Evolutionary conservation across 192 early-diverging fungal genomes (phyloP).

Genomic region (Paraglomus brasilianum): DNA sequence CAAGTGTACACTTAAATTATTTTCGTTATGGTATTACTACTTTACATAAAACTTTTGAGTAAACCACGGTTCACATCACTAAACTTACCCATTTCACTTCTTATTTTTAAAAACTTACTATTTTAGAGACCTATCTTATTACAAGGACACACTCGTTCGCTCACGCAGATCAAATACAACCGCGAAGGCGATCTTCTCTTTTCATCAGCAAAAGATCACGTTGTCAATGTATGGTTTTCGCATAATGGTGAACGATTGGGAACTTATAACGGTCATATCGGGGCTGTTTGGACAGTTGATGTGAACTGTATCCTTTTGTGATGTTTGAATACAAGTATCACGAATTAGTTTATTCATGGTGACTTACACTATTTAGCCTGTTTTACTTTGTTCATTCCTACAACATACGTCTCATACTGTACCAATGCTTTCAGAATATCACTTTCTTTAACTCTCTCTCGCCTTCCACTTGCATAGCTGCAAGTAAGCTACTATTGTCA

Average conservation of each 20-base stretch:
- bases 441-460: not conserved
- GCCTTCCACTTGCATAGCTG: constrained; percentile 43
- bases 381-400: not conserved
- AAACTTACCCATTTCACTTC: no score
- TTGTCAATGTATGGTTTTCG: constrained; percentile 93
- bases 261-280: constrained; percentile 88
- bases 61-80: no score
- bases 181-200: constrained; percentile 96
- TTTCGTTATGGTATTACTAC: no score
- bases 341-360: not conserved
- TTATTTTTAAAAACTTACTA: not conserved
- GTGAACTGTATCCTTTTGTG: constrained; percentile 64
- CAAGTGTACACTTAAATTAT: no score
- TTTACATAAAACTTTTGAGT: no score
- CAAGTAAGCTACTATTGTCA: constrained; percentile 75
- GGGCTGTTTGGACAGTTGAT: constrained; percentile 94
- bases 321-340: not conserved
- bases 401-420: not conserved
- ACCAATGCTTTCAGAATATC: not conserved
- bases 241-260: constrained; percentile 98
- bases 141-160: constrained; percentile 93
- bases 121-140: constrained; percentile 88
- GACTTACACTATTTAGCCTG: not conserved
- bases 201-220: constrained; percentile 91
- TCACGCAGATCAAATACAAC: constrained; percentile 99